A percentile compares a stretch with the other conserved stretches of the same genome.
phyloP scores from a whole-genome alignment of 2,329 filamentous ascomycete species.

The Alternaria arbusti region DNA sequence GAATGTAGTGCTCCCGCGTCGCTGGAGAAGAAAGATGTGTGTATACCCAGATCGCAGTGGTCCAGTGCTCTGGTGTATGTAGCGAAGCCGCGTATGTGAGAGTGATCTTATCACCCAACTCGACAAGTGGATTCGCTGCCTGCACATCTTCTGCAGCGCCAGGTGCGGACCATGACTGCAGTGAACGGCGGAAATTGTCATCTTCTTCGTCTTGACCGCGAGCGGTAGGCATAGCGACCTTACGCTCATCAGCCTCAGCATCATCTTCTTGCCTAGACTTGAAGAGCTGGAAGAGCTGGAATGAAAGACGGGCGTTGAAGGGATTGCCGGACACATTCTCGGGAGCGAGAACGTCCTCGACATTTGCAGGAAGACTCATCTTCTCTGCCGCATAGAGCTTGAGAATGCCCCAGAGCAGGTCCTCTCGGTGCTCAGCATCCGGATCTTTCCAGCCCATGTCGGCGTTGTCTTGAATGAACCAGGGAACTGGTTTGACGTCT shows the following conservation, averaged over 20 bases:
- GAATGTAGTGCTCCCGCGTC: slow-evolving; percentile 73
- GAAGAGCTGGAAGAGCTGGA: slow-evolving; percentile 76
- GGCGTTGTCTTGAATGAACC: slow-evolving; percentile 69
- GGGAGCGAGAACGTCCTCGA: slow-evolving; percentile 77
- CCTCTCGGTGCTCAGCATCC: slow-evolving; percentile 67
- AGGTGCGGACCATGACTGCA: slow-evolving; percentile 40
- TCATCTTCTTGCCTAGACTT: slow-evolving; percentile 38
- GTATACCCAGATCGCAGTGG: slow-evolving; percentile 73
- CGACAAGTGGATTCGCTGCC: slow-evolving; percentile 65
- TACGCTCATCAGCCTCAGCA: slow-evolving; percentile 33
- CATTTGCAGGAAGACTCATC: slow-evolving; percentile 47
- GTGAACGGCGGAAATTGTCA: slow-evolving; percentile 24
- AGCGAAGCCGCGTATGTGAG: slow-evolving; percentile 46
- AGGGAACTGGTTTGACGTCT: slow-evolving; percentile 71
- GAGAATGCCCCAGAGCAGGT: slow-evolving; percentile 85
- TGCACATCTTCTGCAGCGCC: slow-evolving; percentile 55
- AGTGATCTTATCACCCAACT: slow-evolving; percentile 62
- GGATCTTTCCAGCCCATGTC: slow-evolving; percentile 67
- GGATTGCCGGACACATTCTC: slow-evolving; percentile 78
- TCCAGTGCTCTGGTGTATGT: slow-evolving; percentile 45
- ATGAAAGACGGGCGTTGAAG: slow-evolving; percentile 77
- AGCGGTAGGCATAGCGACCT: slow-evolving; percentile 40
- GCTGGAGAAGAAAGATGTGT: slow-evolving; percentile 72
- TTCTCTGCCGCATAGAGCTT: slow-evolving; percentile 76
- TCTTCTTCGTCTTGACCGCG: slow-evolving; percentile 24